Evolutionary conservation across 2,329 filamentous ascomycete species (phyloP).

Genomic region (Aspergillus cejpii): DNA sequence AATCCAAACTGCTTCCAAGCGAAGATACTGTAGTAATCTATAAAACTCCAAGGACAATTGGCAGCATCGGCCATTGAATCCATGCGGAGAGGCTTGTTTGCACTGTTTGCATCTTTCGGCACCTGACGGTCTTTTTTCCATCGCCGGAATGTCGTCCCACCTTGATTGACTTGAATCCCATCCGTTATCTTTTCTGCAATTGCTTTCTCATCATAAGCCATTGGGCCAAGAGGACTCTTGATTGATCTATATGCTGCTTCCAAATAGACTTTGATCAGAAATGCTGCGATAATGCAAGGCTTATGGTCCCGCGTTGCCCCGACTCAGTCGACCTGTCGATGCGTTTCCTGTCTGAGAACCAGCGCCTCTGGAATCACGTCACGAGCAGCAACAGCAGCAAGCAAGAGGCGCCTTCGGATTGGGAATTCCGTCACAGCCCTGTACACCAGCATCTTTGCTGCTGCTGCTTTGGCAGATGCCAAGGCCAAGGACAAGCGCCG

Average conservation of each 20-base stretch:
- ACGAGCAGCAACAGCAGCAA: constrained; percentile 31
- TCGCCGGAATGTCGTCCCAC: neutral
- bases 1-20: neutral
- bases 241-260: constrained; percentile 7
- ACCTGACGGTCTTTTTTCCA: constrained; percentile 12
- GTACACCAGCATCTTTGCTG: constrained; percentile 41
- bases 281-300: constrained; percentile 40
- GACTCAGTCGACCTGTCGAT: constrained; percentile 37
- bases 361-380: constrained; percentile 31
- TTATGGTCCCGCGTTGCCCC: constrained; percentile 40
- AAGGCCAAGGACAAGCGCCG: constrained; percentile 36
- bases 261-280: constrained; percentile 9
- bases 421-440: constrained; percentile 41
- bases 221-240: constrained; percentile 14
- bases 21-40: neutral
- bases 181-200: constrained; percentile 3
- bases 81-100: constrained; percentile 27
- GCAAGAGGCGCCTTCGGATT: constrained; percentile 35
- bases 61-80: neutral
- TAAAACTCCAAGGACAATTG: neutral
- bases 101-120: constrained; percentile 31
- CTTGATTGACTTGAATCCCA: constrained; percentile 2
- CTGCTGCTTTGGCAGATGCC: constrained; percentile 38
- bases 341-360: constrained; percentile 38
- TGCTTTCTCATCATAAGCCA: constrained; percentile 5